Conservation (phyloP, 345 rosid species). For the Brassica juncea region DNA sequence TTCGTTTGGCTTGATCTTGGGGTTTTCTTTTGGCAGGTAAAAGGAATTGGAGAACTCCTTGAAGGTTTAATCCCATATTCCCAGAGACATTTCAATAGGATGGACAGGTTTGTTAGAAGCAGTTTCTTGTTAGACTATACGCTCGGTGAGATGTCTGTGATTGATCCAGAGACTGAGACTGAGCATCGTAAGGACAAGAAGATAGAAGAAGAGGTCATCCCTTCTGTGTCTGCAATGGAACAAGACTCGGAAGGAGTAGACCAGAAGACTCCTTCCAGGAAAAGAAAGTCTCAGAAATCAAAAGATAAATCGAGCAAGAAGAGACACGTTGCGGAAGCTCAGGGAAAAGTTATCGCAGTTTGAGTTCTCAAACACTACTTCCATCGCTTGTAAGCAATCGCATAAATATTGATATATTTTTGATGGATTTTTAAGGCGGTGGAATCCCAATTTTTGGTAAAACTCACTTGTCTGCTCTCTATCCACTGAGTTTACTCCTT, state of each 20-base stretch:
- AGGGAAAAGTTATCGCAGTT: conserved; percentile 42
- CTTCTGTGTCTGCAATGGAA: conserved; percentile 31
- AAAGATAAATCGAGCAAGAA: conserved; percentile 59
- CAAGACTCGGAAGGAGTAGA: conserved; percentile 29
- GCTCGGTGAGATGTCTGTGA: conserved; percentile 76
- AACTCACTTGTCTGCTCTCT: no score
- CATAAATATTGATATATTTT: background rate
- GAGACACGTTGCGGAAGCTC: conserved; percentile 44
- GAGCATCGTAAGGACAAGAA: conserved; percentile 18
- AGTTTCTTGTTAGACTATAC: conserved; percentile 86
- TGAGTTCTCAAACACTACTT: conserved; percentile 30
- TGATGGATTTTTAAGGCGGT: background rate
- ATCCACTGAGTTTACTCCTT: background rate
- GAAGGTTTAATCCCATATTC: conserved; percentile 92
- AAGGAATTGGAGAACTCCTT: conserved; percentile 77
- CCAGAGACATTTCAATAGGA: conserved; percentile 83
- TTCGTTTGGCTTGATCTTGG: conserved; percentile 22
- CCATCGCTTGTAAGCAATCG: background rate
- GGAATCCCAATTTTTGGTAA: conserved; percentile 16
- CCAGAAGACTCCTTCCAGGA: conserved; percentile 48
- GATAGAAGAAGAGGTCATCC: conserved; percentile 7
- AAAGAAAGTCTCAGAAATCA: conserved; percentile 62
- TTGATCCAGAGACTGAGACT: conserved; percentile 55
- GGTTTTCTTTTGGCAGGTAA: conserved; percentile 48
- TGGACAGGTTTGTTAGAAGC: conserved; percentile 88